A percentile compares a stretch with the other conserved stretches of the same genome.
These are phyloP conservation scores for Coemansia sp. DNA, from an alignment of 192 early-diverging fungal species.

Conservation along the genomic window DNA sequence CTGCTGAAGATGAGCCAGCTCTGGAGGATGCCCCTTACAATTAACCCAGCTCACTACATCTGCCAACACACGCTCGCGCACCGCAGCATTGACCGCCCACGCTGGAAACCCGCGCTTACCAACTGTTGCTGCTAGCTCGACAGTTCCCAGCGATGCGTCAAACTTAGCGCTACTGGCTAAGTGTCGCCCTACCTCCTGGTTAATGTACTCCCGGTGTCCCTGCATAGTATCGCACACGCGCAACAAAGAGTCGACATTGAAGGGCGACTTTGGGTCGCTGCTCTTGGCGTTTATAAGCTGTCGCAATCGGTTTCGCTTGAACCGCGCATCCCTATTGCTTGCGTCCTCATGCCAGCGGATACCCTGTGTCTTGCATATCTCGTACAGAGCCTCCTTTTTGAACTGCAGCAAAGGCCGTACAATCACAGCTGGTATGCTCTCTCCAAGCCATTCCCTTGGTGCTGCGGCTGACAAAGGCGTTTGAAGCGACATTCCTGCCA, in stretches of 20 bases:
- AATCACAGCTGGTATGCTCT: constrained; percentile 1
- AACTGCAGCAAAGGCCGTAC: constrained; percentile 42
- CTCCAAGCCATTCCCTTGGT: background rate
- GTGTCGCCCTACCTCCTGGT: constrained; percentile 3
- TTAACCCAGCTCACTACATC: constrained; percentile 26
- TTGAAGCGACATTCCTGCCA: constrained; percentile 35
- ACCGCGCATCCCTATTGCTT: constrained; percentile 37
- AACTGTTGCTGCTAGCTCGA: constrained; percentile 13
- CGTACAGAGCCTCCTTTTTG: constrained; percentile 25
- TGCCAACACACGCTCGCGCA: constrained; percentile 42
- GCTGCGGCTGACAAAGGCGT: constrained; percentile 9
- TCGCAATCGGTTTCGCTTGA: constrained; percentile 40
- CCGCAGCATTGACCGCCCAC: constrained; percentile 27
- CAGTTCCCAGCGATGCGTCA: constrained; percentile 7
- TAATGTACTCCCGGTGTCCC: constrained; percentile 31
- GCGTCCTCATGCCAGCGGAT: constrained; percentile 47
- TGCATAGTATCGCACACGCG: constrained; percentile 35
- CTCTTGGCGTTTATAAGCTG: constrained; percentile 15
- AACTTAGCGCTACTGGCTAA: constrained; percentile 14
- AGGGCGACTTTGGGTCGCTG: constrained; percentile 11
- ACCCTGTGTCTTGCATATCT: constrained; percentile 12
- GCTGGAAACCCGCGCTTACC: background rate
- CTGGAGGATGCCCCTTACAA: constrained; percentile 33
- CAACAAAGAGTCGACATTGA: constrained; percentile 17
- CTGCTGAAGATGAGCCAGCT: constrained; percentile 32